Evolutionary conservation across 2,329 filamentous ascomycete genomes (phyloP).

Genomic region (Fusarium dlaminii): DNA sequence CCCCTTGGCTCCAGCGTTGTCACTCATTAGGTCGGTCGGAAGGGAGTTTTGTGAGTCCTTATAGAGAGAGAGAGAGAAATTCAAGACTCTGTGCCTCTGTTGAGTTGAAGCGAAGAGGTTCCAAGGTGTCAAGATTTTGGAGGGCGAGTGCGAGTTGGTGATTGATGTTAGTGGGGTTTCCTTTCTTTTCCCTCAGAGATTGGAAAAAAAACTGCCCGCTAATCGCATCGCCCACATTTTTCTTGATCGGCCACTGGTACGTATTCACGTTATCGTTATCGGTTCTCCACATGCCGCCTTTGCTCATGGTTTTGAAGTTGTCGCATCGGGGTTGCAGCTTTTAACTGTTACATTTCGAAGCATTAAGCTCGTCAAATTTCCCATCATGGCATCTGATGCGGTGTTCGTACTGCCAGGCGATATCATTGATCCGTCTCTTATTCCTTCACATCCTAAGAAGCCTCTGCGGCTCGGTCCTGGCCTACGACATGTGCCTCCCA

Average conservation of each 20-base stretch:
- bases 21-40: conserved; percentile 54
- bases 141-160: conserved; percentile 20
- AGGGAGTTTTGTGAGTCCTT: background rate
- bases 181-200: conserved; percentile 37
- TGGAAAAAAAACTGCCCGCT: conserved; percentile 41
- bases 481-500: conserved; percentile 82
- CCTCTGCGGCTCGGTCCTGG: conserved; percentile 86
- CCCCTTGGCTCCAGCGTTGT: conserved; percentile 55
- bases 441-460: conserved; percentile 74
- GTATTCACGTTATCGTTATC: conserved; percentile 34
- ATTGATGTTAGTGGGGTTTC: conserved; percentile 39
- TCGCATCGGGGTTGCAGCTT: conserved; percentile 22
- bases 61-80: conserved; percentile 5
- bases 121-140: conserved; percentile 38
- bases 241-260: conserved; percentile 24
- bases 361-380: background rate
- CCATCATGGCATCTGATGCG: conserved; percentile 65
- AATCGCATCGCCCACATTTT: conserved; percentile 40
- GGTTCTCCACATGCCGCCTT: conserved; percentile 18
- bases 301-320: conserved; percentile 26
- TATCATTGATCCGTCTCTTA: conserved; percentile 68
- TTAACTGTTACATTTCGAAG: background rate
- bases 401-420: conserved; percentile 85
- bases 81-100: conserved; percentile 20
- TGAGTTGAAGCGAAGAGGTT: conserved; percentile 11